Conservation (phyloP, 2,329 filamentous ascomycete species). For the Zymoseptoria passerinii region DNA sequence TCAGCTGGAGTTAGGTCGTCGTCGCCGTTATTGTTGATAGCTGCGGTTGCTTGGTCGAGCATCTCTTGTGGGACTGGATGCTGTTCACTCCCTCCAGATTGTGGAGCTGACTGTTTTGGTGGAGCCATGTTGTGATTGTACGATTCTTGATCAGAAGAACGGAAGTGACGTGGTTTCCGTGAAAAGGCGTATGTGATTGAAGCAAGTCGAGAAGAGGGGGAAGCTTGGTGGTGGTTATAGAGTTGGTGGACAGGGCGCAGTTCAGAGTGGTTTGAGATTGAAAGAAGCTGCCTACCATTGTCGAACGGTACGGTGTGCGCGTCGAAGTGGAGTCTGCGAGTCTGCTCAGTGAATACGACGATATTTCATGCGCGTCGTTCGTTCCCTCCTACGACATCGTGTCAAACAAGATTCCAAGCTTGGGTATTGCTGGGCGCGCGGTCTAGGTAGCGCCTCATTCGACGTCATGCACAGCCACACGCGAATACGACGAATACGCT, state of each 20-base stretch:
- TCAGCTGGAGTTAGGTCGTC: conserved; percentile 7
- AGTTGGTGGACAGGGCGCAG: background rate
- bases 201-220: background rate
- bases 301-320: background rate
- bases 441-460: background rate
- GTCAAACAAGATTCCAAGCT: background rate
- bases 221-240: background rate
- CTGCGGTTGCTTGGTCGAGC: conserved; percentile 24
- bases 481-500: background rate
- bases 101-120: background rate
- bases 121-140: background rate
- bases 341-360: background rate
- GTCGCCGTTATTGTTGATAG: conserved; percentile 16
- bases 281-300: background rate
- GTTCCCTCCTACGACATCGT: background rate
- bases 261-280: background rate
- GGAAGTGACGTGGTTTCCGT: background rate
- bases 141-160: background rate
- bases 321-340: background rate
- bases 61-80: conserved; percentile 17
- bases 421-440: background rate
- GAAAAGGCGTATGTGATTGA: background rate
- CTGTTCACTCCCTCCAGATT: background rate
- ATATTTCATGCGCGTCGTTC: background rate
- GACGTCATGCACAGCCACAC: background rate